These are phyloP conservation scores for Helicostylum pulchrum DNA, from an alignment of 192 early-diverging fungal species.

Conservation along the genomic window DNA sequence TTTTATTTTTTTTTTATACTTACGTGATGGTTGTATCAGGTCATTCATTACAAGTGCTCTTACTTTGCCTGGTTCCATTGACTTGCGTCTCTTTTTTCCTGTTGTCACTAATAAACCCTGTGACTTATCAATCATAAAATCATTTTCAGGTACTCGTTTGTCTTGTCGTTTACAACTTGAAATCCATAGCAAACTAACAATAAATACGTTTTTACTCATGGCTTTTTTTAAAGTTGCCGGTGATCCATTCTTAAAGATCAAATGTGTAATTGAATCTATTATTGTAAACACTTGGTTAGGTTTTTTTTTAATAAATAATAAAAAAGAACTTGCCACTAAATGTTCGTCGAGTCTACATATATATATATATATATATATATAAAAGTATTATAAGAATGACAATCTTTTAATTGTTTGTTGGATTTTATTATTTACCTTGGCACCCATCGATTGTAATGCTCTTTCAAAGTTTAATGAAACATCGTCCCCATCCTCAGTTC, in stretches of 20 bases:
- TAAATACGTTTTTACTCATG: slow-evolving; percentile 11
- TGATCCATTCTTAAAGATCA: slow-evolving; percentile 36
- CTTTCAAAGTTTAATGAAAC: slow-evolving; percentile 31
- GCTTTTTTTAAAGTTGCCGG: slow-evolving; percentile 27
- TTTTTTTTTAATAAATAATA: too few relatives aligned
- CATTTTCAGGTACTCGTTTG: slow-evolving; percentile 19
- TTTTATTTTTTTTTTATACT: background rate
- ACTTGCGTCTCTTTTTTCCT: slow-evolving; percentile 20
- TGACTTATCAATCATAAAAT: slow-evolving; percentile 20
- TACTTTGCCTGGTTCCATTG: slow-evolving; percentile 36
- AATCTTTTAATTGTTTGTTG: slow-evolving; percentile 1
- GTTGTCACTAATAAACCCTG: slow-evolving; percentile 9
- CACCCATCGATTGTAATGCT: slow-evolving; percentile 29
- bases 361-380: background rate
- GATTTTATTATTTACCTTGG: slow-evolving; percentile 22
- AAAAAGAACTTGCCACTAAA: background rate
- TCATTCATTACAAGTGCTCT: background rate
- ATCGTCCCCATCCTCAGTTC: slow-evolving; percentile 39
- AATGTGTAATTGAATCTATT: slow-evolving; percentile 30
- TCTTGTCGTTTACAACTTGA: slow-evolving; percentile 20
- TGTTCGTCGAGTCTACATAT: background rate
- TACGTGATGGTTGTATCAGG: background rate
- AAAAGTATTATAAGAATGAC: background rate
- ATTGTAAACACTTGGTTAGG: too few relatives aligned
- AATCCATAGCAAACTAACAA: slow-evolving; percentile 33